phyloP scores from a whole-genome alignment of 2,329 filamentous ascomycete genomes.

The Trichoderma atrobrunneum region DNA sequence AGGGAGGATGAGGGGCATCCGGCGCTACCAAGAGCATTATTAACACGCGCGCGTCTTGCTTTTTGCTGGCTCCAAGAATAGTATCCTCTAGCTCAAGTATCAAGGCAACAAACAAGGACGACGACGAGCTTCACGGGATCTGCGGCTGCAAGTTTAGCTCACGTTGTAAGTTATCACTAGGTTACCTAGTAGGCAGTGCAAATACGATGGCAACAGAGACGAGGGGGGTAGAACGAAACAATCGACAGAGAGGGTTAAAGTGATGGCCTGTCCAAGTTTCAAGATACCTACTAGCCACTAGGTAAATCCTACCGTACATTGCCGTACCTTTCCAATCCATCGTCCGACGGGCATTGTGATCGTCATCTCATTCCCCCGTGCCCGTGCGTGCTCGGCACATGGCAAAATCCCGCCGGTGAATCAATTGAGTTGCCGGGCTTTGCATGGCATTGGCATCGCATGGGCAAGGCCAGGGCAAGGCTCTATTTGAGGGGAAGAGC shows the following conservation, averaged over 20 bases:
- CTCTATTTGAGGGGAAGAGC: neutral
- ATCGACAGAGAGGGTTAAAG: neutral
- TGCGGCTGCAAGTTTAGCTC: neutral
- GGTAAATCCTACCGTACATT: neutral
- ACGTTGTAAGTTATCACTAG: too few relatives aligned
- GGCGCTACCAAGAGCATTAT: neutral
- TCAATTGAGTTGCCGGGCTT: conserved; percentile 1
- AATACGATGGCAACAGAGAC: neutral
- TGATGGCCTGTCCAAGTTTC: neutral
- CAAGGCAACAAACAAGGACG: neutral
- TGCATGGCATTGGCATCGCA: neutral
- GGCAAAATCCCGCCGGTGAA: neutral
- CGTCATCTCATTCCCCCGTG: neutral
- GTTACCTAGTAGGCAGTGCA: neutral
- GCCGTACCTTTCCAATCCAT: neutral
- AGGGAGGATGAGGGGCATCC: neutral
- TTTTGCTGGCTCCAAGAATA: neutral
- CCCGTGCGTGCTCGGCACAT: neutral
- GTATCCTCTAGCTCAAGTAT: neutral
- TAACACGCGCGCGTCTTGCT: neutral
- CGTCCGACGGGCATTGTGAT: neutral
- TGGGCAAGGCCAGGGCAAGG: neutral
- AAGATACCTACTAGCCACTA: neutral
- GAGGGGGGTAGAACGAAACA: neutral
- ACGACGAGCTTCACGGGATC: neutral